Evolutionary conservation across 2,329 filamentous ascomycete genomes (phyloP).

Genomic region (Verticillium albo-atrum): DNA sequence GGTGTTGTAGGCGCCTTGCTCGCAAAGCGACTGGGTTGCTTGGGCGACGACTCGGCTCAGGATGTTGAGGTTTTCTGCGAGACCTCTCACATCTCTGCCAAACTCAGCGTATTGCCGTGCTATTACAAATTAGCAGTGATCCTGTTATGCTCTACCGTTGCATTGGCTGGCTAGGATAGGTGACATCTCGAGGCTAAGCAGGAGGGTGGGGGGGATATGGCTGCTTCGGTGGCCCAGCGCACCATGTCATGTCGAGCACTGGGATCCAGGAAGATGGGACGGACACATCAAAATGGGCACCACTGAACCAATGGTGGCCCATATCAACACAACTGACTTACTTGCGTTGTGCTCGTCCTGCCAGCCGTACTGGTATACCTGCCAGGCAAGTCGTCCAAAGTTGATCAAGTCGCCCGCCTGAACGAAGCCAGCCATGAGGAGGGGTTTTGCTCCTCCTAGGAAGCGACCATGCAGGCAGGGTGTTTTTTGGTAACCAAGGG

Average conservation of each 20-base stretch:
- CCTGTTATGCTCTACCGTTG: background rate
- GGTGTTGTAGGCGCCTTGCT: slow-evolving; percentile 14
- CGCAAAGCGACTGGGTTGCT: slow-evolving; percentile 20
- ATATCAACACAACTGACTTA: slow-evolving; percentile 16
- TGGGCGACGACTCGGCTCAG: slow-evolving; percentile 21
- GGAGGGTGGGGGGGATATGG: background rate
- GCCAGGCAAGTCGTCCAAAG: slow-evolving; percentile 25
- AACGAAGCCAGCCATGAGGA: slow-evolving; percentile 10
- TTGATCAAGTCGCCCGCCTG: slow-evolving; percentile 26
- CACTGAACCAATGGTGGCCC: background rate
- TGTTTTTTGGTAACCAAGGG: background rate
- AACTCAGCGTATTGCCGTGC: slow-evolving; percentile 27
- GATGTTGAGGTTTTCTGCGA: slow-evolving; percentile 24
- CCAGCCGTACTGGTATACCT: slow-evolving; percentile 26
- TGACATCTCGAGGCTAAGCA: background rate
- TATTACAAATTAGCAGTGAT: slow-evolving; percentile 5
- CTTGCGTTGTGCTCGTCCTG: slow-evolving; percentile 25
- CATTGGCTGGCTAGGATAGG: background rate
- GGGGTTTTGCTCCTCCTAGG: background rate
- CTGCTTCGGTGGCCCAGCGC: background rate
- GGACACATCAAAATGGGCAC: background rate
- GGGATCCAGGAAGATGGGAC: background rate
- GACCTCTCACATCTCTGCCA: slow-evolving; percentile 21
- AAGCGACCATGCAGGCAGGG: background rate
- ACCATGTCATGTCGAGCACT: background rate